Evolutionary conservation across 768 basidiomycete species (phyloP).

Genomic region (Pluteus cervinus): DNA sequence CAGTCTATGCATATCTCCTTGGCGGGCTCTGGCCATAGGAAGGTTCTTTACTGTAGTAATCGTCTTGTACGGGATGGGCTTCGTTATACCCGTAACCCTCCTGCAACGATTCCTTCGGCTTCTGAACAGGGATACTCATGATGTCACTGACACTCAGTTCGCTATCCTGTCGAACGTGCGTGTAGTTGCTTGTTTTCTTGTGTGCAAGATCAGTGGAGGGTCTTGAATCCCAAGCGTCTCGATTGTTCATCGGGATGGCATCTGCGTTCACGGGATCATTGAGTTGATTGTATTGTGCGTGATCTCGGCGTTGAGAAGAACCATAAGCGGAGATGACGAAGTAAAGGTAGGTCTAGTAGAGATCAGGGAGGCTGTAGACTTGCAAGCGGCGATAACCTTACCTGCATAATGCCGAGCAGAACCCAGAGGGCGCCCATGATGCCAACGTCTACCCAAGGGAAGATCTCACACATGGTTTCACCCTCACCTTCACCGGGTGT

Average conservation of each 20-base stretch:
- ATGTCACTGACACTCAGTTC: slow-evolving; percentile 50
- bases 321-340: slow-evolving; percentile 54
- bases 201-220: slow-evolving; percentile 36
- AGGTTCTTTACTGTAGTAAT: slow-evolving; percentile 16
- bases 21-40: too few relatives aligned
- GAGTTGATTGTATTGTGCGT: slow-evolving; percentile 71
- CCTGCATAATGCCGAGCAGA: slow-evolving; percentile 74
- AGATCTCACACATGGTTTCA: slow-evolving; percentile 77
- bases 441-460: slow-evolving; percentile 89
- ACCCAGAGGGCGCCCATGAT: slow-evolving; percentile 89
- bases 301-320: slow-evolving; percentile 68
- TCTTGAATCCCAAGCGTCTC: slow-evolving; percentile 69
- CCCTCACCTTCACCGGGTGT: slow-evolving; percentile 41
- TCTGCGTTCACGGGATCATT: slow-evolving; percentile 56
- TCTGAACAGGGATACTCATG: slow-evolving; percentile 40
- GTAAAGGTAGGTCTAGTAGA: slow-evolving; percentile 29
- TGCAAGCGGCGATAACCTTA: slow-evolving; percentile 3
- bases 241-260: slow-evolving; percentile 55
- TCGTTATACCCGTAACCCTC: slow-evolving; percentile 27
- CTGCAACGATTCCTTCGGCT: slow-evolving; percentile 37
- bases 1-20: too few relatives aligned
- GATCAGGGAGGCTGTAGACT: slow-evolving; percentile 7
- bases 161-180: slow-evolving; percentile 52
- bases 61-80: slow-evolving; percentile 19
- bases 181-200: slow-evolving; percentile 20